These are phyloP conservation scores for Pythium monospermum DNA, from an alignment of 352 stramenopile species.

Conservation along the genomic window DNA sequence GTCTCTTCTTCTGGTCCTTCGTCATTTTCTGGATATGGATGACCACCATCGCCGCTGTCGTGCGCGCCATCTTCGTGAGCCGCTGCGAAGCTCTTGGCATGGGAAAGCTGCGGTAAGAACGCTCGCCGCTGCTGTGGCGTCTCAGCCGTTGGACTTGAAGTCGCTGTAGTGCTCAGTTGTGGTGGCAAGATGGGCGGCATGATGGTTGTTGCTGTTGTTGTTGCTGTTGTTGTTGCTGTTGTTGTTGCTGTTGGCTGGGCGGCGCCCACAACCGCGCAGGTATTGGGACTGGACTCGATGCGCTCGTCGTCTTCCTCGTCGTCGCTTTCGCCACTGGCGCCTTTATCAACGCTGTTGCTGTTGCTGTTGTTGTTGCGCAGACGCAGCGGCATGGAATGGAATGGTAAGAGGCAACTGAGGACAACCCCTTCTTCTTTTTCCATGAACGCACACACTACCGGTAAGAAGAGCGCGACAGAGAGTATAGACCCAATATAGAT, in stretches of 20 bases:
- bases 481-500: no score
- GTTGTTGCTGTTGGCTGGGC: neutral
- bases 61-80: conserved; percentile 9
- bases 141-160: neutral
- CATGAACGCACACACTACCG: no score
- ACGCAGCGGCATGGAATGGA: neutral
- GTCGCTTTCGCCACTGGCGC: neutral
- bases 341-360: neutral
- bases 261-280: neutral
- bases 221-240: neutral
- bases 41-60: conserved; percentile 9
- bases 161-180: conserved; percentile 6
- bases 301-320: neutral
- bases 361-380: neutral
- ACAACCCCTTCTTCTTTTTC: no score
- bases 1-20: conserved; percentile 25
- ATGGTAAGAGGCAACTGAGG: no score
- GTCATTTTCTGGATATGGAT: neutral
- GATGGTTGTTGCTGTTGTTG: neutral
- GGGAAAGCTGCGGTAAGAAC: conserved; percentile 9
- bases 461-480: no score
- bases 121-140: neutral
- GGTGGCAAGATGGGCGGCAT: conserved; percentile 19
- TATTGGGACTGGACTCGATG: neutral
- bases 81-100: conserved; percentile 9